Base-by-base conservation (phyloP, 73 alveolate genomes). In the Uronychia binucleata region DNA sequence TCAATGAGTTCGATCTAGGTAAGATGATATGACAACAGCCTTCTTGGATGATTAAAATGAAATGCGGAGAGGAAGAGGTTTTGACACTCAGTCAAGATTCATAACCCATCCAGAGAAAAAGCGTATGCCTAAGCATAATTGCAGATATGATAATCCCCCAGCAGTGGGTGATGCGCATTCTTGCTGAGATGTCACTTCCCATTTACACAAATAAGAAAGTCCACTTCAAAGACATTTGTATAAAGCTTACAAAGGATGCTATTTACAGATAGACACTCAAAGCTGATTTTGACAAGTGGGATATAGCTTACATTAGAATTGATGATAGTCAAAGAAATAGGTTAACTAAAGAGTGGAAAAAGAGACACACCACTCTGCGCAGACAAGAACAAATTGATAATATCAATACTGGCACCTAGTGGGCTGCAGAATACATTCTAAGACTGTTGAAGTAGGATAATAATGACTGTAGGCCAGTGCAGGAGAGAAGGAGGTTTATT, bases 221-320 rank as follows among this genome's bases (percentile, higher is more conserved):
- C 58, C 88, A 81, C 34, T 81, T 81, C 75, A 81, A 81, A 60
- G 88, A 81, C 81, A 74, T 81, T n/a, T 81, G 88, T 5, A 81
- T 35, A 0, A 81, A 60, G 30, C 75, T 81, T 25, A 81, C 77
- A 28, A 46, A 81, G 59, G 77, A 81, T 30, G 80, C 88, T 14
- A 31, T 58, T 26, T 27, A 27, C 34, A 31, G 75, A 34, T 0
- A 78, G 28, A 29, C 75, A 31, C 19, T 26, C 34, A 30, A 78
- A 33, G 74, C 13, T 31, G 25, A 5, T 31, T 32, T 31, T 28
- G 28, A 29, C 31, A 75, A 31, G 59, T 29, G n/a, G 30, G 30
- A 14, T 34, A 11, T 75, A 75, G 19, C 11, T 32, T 32, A 5
- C 32, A 30, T 5, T 67, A 67, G 32, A 67, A 67, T 67, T 67